Percentiles rank a stretch among this genome's conserved stretches.
Conservation (phyloP, 306 rosid genomes). For the Gleditsia sinensis region DNA sequence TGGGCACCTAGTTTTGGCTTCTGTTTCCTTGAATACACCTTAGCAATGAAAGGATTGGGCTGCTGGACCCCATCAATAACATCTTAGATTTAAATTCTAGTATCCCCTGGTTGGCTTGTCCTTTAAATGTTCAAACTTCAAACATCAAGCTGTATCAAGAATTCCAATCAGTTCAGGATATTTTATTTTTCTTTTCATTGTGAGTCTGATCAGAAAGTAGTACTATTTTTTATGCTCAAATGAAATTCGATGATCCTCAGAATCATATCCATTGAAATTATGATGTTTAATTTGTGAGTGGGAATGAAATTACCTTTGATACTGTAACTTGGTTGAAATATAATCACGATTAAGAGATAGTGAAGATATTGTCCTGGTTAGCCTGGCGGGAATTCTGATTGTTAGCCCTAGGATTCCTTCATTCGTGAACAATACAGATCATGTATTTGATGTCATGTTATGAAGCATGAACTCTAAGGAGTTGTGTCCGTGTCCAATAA, state of each 20-base stretch:
- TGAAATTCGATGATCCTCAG: slow-evolving; percentile 7
- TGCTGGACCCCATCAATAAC: too few relatives aligned
- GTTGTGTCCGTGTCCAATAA: not conserved
- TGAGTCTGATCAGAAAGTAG: not conserved
- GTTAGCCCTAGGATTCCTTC: slow-evolving; percentile 10
- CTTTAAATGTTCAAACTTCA: too few relatives aligned
- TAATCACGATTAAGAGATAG: not conserved
- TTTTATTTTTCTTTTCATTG: not conserved
- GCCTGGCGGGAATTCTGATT: slow-evolving; percentile 2
- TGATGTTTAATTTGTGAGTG: slow-evolving; percentile 9
- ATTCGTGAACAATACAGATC: not conserved
- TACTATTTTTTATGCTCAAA: not conserved
- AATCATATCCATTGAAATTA: slow-evolving; percentile 10
- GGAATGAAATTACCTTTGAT: not conserved
- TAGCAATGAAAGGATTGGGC: too few relatives aligned
- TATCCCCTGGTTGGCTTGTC: slow-evolving; percentile 20
- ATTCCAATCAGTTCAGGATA: not conserved
- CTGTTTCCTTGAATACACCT: too few relatives aligned
- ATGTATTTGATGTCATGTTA: slow-evolving; percentile 6
- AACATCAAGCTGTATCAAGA: not conserved
- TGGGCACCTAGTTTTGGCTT: too few relatives aligned
- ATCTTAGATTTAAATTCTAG: slow-evolving; percentile 3
- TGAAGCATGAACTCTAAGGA: not conserved
- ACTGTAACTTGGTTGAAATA: not conserved
- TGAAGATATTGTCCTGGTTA: slow-evolving; percentile 9